phyloP scores from a whole-genome alignment of 2,329 filamentous ascomycete genomes.

The Coleophoma eucalyptorum region DNA sequence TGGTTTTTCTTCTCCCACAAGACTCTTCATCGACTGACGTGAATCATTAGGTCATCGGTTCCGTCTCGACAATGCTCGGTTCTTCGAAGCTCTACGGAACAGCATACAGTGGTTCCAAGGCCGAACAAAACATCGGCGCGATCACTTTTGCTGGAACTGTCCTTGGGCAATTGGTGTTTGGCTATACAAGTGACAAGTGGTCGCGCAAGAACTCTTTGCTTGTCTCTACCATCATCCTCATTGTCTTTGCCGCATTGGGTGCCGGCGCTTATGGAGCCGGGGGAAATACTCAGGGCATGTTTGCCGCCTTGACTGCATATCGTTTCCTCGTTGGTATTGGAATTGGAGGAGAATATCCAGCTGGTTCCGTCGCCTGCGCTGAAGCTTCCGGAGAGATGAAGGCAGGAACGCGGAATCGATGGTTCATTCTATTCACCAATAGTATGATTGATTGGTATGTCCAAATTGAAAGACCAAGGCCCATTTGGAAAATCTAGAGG shows the following conservation, averaged over 20 bases:
- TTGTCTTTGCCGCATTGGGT: conserved; percentile 78
- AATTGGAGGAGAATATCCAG: conserved; percentile 81
- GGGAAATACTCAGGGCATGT: conserved; percentile 65
- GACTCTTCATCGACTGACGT: background rate
- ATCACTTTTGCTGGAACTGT: conserved; percentile 88
- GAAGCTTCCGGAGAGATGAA: conserved; percentile 84
- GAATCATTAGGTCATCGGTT: conserved; percentile 68
- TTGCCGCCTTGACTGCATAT: conserved; percentile 77
- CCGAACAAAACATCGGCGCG: conserved; percentile 70
- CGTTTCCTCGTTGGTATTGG: conserved; percentile 75
- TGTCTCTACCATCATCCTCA: conserved; percentile 76
- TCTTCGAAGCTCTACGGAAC: conserved; percentile 56
- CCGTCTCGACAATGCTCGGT: conserved; percentile 73
- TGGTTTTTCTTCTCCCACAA: conserved; percentile 9
- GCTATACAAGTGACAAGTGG: conserved; percentile 78
- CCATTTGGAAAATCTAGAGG: too few relatives aligned
- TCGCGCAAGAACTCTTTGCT: conserved; percentile 81
- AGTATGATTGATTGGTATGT: conserved; percentile 66
- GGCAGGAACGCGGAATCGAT: conserved; percentile 75
- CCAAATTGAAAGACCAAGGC: too few relatives aligned
- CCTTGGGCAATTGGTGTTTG: conserved; percentile 76
- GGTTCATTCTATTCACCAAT: conserved; percentile 91
- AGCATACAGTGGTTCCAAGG: conserved; percentile 64
- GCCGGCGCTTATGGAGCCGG: conserved; percentile 73
- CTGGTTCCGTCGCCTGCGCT: conserved; percentile 78